Base-by-base conservation (phyloP, 345 rosid genomes). In the Trapa incisa region DNA sequence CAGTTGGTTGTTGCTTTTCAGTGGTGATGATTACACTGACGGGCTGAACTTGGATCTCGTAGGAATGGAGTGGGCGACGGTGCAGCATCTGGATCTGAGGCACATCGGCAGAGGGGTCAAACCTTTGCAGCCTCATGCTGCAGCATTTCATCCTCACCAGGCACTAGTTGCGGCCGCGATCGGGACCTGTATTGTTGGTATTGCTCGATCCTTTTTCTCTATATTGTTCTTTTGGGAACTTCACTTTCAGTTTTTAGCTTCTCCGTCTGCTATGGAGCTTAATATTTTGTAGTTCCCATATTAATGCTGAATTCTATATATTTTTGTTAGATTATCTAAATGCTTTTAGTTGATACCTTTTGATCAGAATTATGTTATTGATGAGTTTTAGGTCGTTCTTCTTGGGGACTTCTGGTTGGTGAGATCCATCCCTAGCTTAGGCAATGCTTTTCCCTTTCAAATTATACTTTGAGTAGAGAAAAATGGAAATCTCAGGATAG, bases 1-100 rank as follows among this genome's bases (percentile, higher is more conserved):
- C 54, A 16, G 12, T 1, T 50, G 54, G 14, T 13, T 50, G 54
- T 50, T 50, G 17, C 3, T 50, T 50, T 10, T 50, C n/a, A 2
- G 4, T 17, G 6, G 16, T 22, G 64, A 45, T 38, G 64, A 50
- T 50, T 3, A 50, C 3, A 16, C 54, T 50, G n/a, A 50, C 54
- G 5, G 54, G 54, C 42, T 37, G 42, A 8, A 12, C 53, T 66
- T 39, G 3, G 47, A 45, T 35, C 41, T 11, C 9, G 33, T 32
- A 33, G 71, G n/a, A 2, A 94, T 94, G 99, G 97, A 94, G 89
- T 94, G 99, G 99, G 70, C 89, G 8, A 87, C 97, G 71, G 84
- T 94, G 75, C 99, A 94, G 82, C 99, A 94, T 74, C 92, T 91
- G 80, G 97, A 94, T 84, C 87, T 94, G 41, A 84, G 86, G 17